These are phyloP conservation scores for Obelidium mucronatum DNA, from an alignment of 192 early-diverging fungal species.

Conservation along the genomic window DNA sequence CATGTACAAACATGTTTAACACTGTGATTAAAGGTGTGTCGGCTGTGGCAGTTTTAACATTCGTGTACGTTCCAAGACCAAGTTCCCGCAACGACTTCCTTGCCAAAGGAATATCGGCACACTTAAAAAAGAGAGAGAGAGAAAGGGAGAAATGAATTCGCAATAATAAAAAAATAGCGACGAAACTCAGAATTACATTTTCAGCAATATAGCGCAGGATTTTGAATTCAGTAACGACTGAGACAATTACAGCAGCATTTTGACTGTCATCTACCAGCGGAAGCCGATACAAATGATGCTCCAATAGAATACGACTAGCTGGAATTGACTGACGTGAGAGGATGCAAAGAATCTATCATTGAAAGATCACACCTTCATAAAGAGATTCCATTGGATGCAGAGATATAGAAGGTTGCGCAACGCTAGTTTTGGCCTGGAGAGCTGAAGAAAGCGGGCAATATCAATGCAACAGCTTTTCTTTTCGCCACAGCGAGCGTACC, in stretches of 20 bases:
- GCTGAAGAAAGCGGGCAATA: constrained; percentile 46
- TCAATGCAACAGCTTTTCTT: constrained; percentile 22
- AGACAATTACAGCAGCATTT: constrained; percentile 88
- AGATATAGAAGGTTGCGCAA: constrained; percentile 60
- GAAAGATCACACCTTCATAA: constrained; percentile 65
- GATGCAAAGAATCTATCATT: neutral
- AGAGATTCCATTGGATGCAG: constrained; percentile 87
- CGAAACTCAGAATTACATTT: constrained; percentile 77
- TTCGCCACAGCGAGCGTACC: constrained; percentile 57
- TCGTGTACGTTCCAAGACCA: constrained; percentile 86
- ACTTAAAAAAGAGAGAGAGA: constrained; percentile 9
- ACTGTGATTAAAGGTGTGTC: constrained; percentile 87
- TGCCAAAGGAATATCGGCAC: constrained; percentile 31
- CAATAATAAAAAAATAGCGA: neutral
- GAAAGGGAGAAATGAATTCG: no score
- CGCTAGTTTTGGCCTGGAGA: constrained; percentile 21
- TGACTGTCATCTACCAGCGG: constrained; percentile 83
- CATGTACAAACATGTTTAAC: constrained; percentile 90
- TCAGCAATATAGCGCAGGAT: constrained; percentile 89
- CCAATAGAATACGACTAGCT: constrained; percentile 79
- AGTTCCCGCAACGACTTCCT: constrained; percentile 70
- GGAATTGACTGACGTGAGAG: neutral
- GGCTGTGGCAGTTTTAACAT: constrained; percentile 81
- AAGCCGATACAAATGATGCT: constrained; percentile 85
- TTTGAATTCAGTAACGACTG: constrained; percentile 87